Evolutionary conservation across 257 asterid genomes (phyloP).

Genomic region (Nicotiana otophora): DNA sequence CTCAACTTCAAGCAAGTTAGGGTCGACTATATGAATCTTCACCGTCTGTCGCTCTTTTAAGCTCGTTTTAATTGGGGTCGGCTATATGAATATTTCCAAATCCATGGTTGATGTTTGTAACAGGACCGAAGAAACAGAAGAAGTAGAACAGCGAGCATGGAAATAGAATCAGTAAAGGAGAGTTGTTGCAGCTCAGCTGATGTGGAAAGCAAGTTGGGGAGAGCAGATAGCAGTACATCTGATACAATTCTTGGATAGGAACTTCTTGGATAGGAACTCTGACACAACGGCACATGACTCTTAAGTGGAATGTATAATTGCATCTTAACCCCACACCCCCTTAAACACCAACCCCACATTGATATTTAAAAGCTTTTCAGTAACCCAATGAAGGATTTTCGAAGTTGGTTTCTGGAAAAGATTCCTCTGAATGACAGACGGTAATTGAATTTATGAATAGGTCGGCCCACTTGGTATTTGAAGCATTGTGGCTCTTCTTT

Average conservation of each 20-base stretch:
- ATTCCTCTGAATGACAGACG: constrained; percentile 37
- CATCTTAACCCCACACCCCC: background rate
- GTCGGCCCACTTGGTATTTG: constrained; percentile 31
- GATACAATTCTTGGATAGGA: constrained; percentile 36
- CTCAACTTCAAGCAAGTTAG: background rate
- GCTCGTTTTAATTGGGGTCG: background rate
- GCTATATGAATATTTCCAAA: background rate
- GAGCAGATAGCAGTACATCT: constrained; percentile 38
- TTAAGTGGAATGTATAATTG: constrained; percentile 18
- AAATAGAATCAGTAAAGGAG: constrained; percentile 58
- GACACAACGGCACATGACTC: constrained; percentile 25
- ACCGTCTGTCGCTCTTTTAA: background rate
- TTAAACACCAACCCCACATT: background rate
- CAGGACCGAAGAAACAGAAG: constrained; percentile 72
- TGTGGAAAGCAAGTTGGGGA: constrained; percentile 37
- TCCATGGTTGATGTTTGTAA: background rate
- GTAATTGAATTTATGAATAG: constrained; percentile 13
- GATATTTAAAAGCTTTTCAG: constrained; percentile 22
- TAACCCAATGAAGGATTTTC: constrained; percentile 27
- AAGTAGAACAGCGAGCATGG: constrained; percentile 70
- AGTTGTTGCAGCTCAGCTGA: constrained; percentile 38
- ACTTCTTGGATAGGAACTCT: constrained; percentile 30
- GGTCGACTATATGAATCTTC: background rate
- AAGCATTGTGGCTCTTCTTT: constrained; percentile 31
- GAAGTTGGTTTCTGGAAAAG: constrained; percentile 34